Percentiles rank a stretch among this genome's conserved stretches.
These are phyloP conservation scores for Metschnikowia anglica DNA, from an alignment of 805 yeast genomes.

Conservation along the genomic window DNA sequence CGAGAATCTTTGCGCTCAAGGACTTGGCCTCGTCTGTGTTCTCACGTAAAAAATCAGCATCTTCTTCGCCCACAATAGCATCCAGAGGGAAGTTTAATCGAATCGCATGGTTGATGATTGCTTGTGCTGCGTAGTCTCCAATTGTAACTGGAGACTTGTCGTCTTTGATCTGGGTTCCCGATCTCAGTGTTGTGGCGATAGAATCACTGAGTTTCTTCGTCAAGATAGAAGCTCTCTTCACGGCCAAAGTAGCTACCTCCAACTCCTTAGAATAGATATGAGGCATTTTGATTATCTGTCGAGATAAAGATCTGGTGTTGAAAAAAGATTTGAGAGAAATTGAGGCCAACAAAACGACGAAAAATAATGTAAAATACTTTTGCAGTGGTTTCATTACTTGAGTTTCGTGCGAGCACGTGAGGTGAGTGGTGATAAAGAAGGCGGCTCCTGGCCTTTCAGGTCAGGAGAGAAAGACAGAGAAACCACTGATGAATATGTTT, in stretches of 20 bases:
- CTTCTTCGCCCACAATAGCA: slow-evolving; percentile 92
- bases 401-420: slow-evolving; percentile 21
- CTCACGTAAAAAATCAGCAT: slow-evolving; percentile 60
- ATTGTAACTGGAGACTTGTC: slow-evolving; percentile 95
- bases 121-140: slow-evolving; percentile 97
- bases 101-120: slow-evolving; percentile 83
- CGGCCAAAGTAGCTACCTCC: slow-evolving; percentile 83
- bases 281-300: slow-evolving; percentile 6
- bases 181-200: slow-evolving; percentile 43
- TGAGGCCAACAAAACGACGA: slow-evolving; percentile 10
- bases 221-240: slow-evolving; percentile 77
- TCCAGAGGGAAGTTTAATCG: slow-evolving; percentile 78
- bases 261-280: slow-evolving; percentile 62
- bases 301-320: background rate
- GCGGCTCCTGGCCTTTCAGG: slow-evolving; percentile 35
- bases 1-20: slow-evolving; percentile 56
- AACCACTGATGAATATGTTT: too few relatives aligned
- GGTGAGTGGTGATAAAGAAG: background rate
- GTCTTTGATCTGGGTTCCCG: slow-evolving; percentile 68
- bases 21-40: slow-evolving; percentile 40
- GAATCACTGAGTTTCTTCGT: slow-evolving; percentile 66
- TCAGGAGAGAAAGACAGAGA: too few relatives aligned
- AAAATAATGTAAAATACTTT: slow-evolving; percentile 2
- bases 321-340: slow-evolving; percentile 2
- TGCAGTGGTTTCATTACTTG: slow-evolving; percentile 1